Percentiles rank a stretch among this genome's conserved stretches.
These are phyloP conservation scores for Pelargonium cotyledonis DNA, from an alignment of 441 rosid species.

Conservation along the genomic window DNA sequence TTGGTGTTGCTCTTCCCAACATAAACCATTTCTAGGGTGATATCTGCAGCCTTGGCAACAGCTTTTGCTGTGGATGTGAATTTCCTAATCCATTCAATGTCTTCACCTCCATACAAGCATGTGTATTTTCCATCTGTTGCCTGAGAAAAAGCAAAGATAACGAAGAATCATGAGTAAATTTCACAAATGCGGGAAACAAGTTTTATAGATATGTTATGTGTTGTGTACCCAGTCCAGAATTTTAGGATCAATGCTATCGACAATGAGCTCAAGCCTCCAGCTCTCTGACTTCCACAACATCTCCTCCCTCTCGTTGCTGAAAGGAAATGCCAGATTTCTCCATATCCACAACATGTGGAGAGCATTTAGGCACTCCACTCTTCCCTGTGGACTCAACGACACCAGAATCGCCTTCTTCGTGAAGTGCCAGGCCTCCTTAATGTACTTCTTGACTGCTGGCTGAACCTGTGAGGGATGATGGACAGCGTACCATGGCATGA, in stretches of 20 bases:
- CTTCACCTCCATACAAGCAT: slow-evolving; percentile 45
- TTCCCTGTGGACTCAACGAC: slow-evolving; percentile 37
- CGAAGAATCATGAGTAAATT: not conserved
- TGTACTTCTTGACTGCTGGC: slow-evolving; percentile 27
- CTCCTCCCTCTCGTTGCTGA: slow-evolving; percentile 34
- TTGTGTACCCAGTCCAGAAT: slow-evolving; percentile 28
- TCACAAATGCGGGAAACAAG: not conserved
- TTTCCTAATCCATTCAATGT: slow-evolving; percentile 35
- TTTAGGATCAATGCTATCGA: slow-evolving; percentile 27
- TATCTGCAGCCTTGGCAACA: slow-evolving; percentile 22
- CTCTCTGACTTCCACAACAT: slow-evolving; percentile 37
- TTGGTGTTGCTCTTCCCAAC: slow-evolving; percentile 37
- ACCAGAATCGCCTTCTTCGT: slow-evolving; percentile 35
- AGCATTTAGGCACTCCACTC: slow-evolving; percentile 28
- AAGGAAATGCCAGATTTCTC: slow-evolving; percentile 38
- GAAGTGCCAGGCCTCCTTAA: slow-evolving; percentile 40
- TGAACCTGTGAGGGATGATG: slow-evolving; percentile 30
- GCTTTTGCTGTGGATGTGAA: slow-evolving; percentile 19
- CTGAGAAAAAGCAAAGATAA: slow-evolving; percentile 1
- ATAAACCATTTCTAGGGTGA: slow-evolving; percentile 35
- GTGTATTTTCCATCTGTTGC: slow-evolving; percentile 21
- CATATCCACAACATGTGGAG: slow-evolving; percentile 43
- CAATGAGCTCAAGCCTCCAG: slow-evolving; percentile 37
- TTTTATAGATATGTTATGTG: not conserved
- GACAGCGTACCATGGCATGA: slow-evolving; percentile 40